Percentiles rank a stretch among this genome's conserved stretches.
These are phyloP conservation scores for Leccinum imitatum DNA, from an alignment of 768 basidiomycete species.

Conservation along the genomic window DNA sequence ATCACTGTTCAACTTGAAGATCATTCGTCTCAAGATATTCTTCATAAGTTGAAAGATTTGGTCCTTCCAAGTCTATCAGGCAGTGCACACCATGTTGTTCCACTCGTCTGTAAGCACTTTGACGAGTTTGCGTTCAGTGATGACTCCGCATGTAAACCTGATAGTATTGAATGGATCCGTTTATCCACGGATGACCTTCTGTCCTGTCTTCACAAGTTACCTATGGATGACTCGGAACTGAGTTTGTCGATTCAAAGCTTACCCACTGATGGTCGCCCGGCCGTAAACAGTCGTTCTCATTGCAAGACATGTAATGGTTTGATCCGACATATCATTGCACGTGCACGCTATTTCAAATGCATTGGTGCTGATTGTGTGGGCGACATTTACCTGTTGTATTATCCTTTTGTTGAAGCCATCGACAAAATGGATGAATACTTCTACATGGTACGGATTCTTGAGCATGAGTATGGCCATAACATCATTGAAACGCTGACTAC, in stretches of 20 bases:
- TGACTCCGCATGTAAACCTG: background rate
- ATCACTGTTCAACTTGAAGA: background rate
- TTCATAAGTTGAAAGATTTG: background rate
- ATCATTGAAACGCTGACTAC: background rate
- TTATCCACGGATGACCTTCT: background rate
- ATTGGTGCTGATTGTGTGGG: too few species aligned
- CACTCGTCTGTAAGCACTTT: background rate
- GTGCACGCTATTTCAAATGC: background rate
- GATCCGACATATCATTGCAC: background rate
- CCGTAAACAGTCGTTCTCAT: background rate
- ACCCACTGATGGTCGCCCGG: background rate
- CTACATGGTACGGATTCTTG: too few species aligned
- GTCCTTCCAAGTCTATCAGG: background rate
- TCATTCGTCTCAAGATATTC: background rate
- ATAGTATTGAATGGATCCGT: background rate
- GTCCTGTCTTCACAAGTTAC: background rate
- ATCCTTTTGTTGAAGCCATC: background rate
- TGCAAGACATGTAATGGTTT: background rate
- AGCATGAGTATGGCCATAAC: background rate
- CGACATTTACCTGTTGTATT: background rate
- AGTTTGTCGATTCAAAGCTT: background rate
- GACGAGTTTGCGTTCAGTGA: background rate
- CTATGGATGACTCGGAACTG: background rate
- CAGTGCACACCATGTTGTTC: background rate
- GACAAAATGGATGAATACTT: background rate